Percentiles rank a stretch among this genome's conserved stretches.
Evolutionary conservation across 257 asterid genomes (phyloP).

Genomic region (Solanum chmielewskii): DNA sequence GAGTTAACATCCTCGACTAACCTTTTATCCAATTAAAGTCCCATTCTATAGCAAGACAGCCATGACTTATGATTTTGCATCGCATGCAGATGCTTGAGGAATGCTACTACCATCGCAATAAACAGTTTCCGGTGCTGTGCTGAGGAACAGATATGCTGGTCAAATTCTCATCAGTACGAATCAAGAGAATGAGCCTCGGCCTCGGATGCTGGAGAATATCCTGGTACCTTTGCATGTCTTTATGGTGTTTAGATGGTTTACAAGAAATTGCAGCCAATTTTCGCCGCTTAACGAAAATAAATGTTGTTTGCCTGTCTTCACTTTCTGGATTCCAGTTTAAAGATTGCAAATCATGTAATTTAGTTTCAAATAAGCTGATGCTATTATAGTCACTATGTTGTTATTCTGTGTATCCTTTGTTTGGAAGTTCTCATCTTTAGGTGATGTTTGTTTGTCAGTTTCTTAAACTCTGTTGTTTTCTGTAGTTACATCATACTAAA

Average conservation of each 20-base stretch:
- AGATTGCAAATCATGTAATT: not conserved
- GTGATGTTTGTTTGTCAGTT: not conserved
- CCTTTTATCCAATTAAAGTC: not conserved
- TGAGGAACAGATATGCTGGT: not conserved
- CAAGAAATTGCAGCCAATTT: not conserved
- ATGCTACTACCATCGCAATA: not conserved
- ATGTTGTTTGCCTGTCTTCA: not conserved
- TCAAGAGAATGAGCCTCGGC: not conserved
- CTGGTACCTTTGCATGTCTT: not conserved
- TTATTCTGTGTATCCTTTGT: not conserved
- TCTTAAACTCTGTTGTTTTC: not conserved
- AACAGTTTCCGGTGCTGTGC: not conserved
- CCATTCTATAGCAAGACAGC: not conserved
- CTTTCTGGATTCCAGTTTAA: not conserved
- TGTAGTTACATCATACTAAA: not conserved
- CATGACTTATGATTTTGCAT: not conserved
- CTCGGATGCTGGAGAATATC: not conserved
- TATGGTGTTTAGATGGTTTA: not conserved
- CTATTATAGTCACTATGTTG: not conserved
- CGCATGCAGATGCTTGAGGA: slow-evolving; percentile 47
- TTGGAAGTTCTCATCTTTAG: not conserved
- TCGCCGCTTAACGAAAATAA: not conserved
- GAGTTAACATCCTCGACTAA: slow-evolving; percentile 8
- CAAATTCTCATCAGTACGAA: not conserved
- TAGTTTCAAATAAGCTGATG: not conserved